Evolutionary conservation across 2,329 filamentous ascomycete genomes (phyloP), one percentile per base, ranked within the genome.

Genomic region (Ceratocystis ficicola): DNA sequence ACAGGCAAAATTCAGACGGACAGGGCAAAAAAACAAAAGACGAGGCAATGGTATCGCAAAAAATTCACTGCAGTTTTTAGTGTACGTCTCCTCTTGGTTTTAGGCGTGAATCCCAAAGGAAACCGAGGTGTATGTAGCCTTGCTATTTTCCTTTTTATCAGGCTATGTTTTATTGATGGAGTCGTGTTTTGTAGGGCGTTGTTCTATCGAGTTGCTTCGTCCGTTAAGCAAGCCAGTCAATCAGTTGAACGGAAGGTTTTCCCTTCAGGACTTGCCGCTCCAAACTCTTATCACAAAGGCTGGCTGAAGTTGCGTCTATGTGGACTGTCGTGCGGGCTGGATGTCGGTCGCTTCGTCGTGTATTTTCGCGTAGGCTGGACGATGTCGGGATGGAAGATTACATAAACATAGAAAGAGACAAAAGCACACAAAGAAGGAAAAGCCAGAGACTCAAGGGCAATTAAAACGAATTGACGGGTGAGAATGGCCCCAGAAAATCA

Each of bases 321-420:
- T 41, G 36, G 36, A 41, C 36, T 41, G 36, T 41, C 36, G 36
- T 41, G 36, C 36, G 36, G 36, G 48, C 48, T 50, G 48, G 48
- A 22, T 28, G 55, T 59, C 55, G 55, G 25, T 25, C 55, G 55
- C 55, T 59, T 59, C 55, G 55, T 59, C 8, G 55, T 59, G 25
- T 22, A 28, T 30, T 22, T 32, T 59, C 25, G 55, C 55, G 55
- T 36, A n/a, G 52, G 50, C 17, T 59, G 55, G 25, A 30, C 30
- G 55, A n/a, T n/a, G 7, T n/a, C 28, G 55, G 32, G 28, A 59
- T 59, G 4, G 48, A 32, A n/a, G 25, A 17, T 30, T 59, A 59
- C 28, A 59, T 59, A 36, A 8, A 52, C 48, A 52, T 15, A 5
- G 48, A 52, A 28, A 28, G 25, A 28, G 48, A 52, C 10, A 36